Conservation (phyloP, 1,284 basidiomycete species). For the Trametes polyzona region DNA sequence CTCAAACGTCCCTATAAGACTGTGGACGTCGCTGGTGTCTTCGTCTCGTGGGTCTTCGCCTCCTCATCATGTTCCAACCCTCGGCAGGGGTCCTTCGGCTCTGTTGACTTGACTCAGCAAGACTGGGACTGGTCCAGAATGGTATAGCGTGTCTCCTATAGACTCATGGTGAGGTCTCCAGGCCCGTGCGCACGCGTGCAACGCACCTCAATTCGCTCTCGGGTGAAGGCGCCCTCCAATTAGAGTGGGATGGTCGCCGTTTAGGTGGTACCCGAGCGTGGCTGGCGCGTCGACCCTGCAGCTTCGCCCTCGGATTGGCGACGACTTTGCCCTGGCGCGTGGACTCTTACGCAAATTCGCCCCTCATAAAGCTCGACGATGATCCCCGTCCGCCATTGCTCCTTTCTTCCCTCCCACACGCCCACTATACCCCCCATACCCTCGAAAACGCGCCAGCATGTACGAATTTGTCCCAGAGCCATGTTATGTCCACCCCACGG, state of each 20-base stretch:
- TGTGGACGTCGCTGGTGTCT: no score
- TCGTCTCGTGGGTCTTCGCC: no score
- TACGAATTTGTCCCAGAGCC: conserved; percentile 13
- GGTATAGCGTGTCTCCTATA: conserved; percentile 2
- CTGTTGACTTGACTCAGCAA: neutral
- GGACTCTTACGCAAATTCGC: conserved; percentile 17
- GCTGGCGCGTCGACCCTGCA: conserved; percentile 17
- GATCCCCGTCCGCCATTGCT: conserved; percentile 1
- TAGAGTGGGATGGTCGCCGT: conserved; percentile 16
- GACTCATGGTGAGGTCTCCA: neutral
- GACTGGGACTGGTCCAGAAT: conserved; percentile 1
- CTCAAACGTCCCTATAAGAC: no score
- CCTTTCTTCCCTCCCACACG: neutral
- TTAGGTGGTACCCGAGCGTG: conserved; percentile 13
- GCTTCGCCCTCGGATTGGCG: conserved; percentile 17
- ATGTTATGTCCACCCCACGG: neutral
- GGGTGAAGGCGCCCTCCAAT: conserved; percentile 4
- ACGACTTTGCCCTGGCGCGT: conserved; percentile 1
- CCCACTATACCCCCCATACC: neutral
- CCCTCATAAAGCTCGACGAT: conserved; percentile 13
- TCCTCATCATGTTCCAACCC: no score
- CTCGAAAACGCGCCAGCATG: neutral
- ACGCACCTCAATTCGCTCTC: conserved; percentile 8
- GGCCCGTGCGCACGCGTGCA: conserved; percentile 2
- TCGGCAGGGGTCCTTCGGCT: no score